Evolutionary conservation across 257 asterid genomes (phyloP), one percentile per base, ranked within the genome.

Genomic region (Lantana camara): DNA sequence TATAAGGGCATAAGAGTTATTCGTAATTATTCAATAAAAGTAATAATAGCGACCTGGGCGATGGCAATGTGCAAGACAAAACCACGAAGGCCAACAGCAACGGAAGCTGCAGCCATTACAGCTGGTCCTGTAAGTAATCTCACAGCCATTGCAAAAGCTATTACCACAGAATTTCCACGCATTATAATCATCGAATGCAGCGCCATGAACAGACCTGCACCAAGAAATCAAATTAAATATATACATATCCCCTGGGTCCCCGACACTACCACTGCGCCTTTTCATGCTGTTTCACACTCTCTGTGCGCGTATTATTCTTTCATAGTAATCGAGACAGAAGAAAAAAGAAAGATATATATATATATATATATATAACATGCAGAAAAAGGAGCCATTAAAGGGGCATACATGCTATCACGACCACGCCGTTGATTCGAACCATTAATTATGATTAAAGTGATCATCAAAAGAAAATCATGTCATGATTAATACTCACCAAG

Each of bases 91-190:
- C n/a, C n/a, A n/a, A n/a, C n/a, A n/a, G n/a, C n/a, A n/a, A n/a
- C n/a, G n/a, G n/a, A n/a, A n/a, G n/a, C n/a, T n/a, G n/a, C n/a
- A n/a, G n/a, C n/a, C n/a, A n/a, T n/a, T n/a, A n/a, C n/a, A n/a
- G n/a, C n/a, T n/a, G n/a, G n/a, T n/a, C n/a, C n/a, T n/a, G n/a
- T n/a, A n/a, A n/a, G n/a, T n/a, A n/a, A n/a, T n/a, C n/a, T n/a
- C n/a, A n/a, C n/a, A n/a, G n/a, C n/a, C n/a, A n/a, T n/a, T n/a
- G n/a, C n/a, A n/a, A n/a, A n/a, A n/a, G n/a, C n/a, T n/a, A n/a
- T n/a, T n/a, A n/a, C n/a, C n/a, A n/a, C n/a, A n/a, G n/a, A n/a
- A 67, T 92, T 92, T 65, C 98, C 98, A 87, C 98, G 87, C 80
- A 97, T 95, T 78, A 92, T 92, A 44, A 92, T 92, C 84, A 85